Percentiles rank a stretch among this genome's conserved stretches.
These are phyloP conservation scores for Ambrosiella xylebori DNA, from an alignment of 2,329 filamentous ascomycete genomes.

Conservation along the genomic window DNA sequence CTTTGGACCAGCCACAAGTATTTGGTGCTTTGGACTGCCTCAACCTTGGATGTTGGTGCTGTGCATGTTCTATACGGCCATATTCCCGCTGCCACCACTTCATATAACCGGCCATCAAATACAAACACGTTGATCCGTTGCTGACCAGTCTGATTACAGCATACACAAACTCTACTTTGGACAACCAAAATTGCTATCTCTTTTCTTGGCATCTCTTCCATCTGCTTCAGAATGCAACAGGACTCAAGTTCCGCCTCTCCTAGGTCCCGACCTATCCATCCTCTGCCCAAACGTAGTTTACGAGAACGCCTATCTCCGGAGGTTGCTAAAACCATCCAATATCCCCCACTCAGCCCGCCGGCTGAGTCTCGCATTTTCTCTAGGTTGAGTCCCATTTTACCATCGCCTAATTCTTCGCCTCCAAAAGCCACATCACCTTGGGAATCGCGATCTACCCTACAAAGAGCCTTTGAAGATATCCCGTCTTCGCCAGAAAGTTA, in stretches of 20 bases:
- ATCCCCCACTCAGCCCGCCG: slow-evolving; percentile 56
- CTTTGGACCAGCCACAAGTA: too few species aligned
- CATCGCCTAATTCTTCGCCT: neutral
- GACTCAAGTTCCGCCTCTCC: slow-evolving; percentile 52
- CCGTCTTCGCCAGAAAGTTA: too few species aligned
- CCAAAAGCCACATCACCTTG: neutral
- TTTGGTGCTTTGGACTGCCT: too few species aligned
- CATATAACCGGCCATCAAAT: too few species aligned
- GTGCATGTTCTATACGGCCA: too few species aligned
- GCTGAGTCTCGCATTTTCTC: slow-evolving; percentile 35
- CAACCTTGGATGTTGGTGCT: too few species aligned
- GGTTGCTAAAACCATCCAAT: slow-evolving; percentile 64
- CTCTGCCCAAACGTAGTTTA: slow-evolving; percentile 73
- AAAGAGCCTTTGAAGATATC: too few species aligned
- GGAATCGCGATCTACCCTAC: too few species aligned
- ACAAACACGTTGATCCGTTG: too few species aligned
- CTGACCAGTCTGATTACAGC: too few species aligned
- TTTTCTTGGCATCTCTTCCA: neutral
- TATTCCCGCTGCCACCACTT: too few species aligned
- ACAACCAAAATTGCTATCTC: neutral
- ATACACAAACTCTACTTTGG: neutral
- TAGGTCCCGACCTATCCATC: slow-evolving; percentile 64
- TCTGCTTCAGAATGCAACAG: slow-evolving; percentile 7
- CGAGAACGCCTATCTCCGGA: slow-evolving; percentile 77
- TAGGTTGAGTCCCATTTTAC: neutral